These are phyloP conservation scores for Neltuma alba DNA, from an alignment of 306 rosid species.

Conservation along the genomic window DNA sequence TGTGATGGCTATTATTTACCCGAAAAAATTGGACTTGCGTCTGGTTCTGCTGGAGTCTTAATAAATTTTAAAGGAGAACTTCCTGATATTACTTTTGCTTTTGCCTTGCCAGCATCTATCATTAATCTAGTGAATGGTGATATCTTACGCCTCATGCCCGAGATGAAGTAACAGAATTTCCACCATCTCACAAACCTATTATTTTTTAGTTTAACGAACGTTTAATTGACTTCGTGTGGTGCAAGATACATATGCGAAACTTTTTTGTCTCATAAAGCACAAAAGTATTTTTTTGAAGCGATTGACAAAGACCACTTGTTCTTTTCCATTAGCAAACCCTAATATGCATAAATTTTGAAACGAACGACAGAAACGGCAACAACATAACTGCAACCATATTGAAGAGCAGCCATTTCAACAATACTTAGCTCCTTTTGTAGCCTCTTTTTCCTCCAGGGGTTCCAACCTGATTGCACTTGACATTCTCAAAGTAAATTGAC, in stretches of 20 bases:
- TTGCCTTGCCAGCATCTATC: slow-evolving; percentile 38
- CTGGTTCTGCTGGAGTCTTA: slow-evolving; percentile 32
- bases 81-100: not conserved
- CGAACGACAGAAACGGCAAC: not conserved
- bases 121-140: slow-evolving; percentile 1
- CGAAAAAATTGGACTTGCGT: not conserved
- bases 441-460: slow-evolving; percentile 48
- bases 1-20: slow-evolving; percentile 20
- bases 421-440: slow-evolving; percentile 41
- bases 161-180: not conserved
- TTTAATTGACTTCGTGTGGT: no score
- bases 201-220: no score
- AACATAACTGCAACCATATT: slow-evolving; percentile 36
- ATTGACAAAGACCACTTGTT: no score
- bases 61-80: not conserved
- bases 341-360: not conserved
- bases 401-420: slow-evolving; percentile 22
- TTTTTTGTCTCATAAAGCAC: no score
- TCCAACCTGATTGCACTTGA: slow-evolving; percentile 35
- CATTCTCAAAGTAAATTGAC: slow-evolving; percentile 44
- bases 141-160: not conserved
- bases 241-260: no score
- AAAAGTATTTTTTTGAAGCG: no score
- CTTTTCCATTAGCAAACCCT: not conserved
- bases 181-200: not conserved